A percentile compares a stretch with the other conserved stretches of the same genome.
Evolutionary conservation across 192 early-diverging fungal genomes (phyloP).

Genomic region (Coemansia sp.): DNA sequence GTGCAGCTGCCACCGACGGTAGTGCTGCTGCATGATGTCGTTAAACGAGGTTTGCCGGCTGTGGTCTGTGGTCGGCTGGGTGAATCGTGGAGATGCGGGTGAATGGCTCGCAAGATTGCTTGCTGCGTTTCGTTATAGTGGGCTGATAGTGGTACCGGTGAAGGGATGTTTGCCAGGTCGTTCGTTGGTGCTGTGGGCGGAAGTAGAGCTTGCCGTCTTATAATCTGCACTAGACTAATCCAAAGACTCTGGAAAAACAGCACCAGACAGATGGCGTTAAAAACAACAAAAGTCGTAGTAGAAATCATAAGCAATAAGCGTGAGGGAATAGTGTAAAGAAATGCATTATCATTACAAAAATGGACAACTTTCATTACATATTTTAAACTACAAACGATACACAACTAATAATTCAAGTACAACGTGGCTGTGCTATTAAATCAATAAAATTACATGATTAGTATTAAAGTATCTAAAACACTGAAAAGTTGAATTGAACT

Average conservation of each 20-base stretch:
- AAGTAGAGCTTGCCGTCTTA: not conserved
- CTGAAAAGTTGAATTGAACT: not conserved
- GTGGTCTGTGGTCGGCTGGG: not conserved
- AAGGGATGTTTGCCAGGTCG: too few relatives aligned
- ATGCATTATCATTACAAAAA: too few relatives aligned
- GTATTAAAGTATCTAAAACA: too few relatives aligned
- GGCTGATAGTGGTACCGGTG: not conserved
- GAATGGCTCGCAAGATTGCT: not conserved
- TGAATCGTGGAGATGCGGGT: not conserved
- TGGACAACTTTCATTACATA: too few relatives aligned
- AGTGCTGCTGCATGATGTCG: conserved; percentile 1
- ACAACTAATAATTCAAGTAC: too few relatives aligned
- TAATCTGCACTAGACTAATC: not conserved
- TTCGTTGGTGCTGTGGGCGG: not conserved
- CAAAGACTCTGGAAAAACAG: conserved; percentile 6
- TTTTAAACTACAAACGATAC: too few relatives aligned
- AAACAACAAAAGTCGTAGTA: not conserved
- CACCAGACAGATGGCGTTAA: not conserved
- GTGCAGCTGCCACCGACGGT: not conserved
- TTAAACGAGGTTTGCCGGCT: not conserved
- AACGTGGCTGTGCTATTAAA: not conserved
- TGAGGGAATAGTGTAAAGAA: too few relatives aligned
- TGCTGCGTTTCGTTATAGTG: not conserved
- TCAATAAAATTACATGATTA: not conserved
- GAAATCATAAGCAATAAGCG: not conserved